Conservation (phyloP, 768 basidiomycete genomes). For the Russula vinacea region DNA sequence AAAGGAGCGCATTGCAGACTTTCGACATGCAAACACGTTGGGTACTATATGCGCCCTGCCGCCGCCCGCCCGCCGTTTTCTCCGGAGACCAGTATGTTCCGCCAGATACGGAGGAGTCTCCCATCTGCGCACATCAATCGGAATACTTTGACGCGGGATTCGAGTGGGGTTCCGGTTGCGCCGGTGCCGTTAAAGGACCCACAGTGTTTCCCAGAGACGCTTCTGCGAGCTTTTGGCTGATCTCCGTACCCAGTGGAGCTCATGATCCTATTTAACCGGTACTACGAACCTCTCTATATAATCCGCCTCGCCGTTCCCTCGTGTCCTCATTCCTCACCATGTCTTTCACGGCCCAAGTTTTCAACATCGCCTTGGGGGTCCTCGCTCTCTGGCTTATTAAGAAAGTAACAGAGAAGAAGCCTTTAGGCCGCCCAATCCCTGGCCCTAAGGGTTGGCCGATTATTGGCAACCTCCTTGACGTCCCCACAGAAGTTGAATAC, state of each 20-base stretch:
- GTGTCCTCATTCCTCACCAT: conserved; percentile 6
- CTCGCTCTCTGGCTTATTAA: conserved; percentile 24
- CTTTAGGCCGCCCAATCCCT: conserved; percentile 22
- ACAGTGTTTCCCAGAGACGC: neutral
- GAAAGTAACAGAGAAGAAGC: conserved; percentile 23
- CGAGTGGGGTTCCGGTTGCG: neutral
- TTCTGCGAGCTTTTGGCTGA: neutral
- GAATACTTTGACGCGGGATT: conserved; percentile 11
- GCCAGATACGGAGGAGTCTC: neutral
- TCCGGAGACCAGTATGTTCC: conserved; percentile 1
- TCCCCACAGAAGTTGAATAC: conserved; percentile 27
- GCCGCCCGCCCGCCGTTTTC: neutral
- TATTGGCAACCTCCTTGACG: conserved; percentile 30
- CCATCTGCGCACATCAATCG: neutral
- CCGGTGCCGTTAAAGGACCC: neutral
- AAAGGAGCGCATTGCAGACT: neutral
- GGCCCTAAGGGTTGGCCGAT: conserved; percentile 28
- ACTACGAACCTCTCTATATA: conserved; percentile 1
- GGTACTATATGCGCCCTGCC: no score
- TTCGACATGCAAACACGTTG: neutral
- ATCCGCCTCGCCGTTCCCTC: neutral
- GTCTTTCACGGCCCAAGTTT: conserved; percentile 15
- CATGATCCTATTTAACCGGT: conserved; percentile 12
- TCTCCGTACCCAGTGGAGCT: conserved; percentile 14
- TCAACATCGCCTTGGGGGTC: conserved; percentile 19